Evolutionary conservation across 2,329 filamentous ascomycete genomes (phyloP).

Genomic region (Epicoccum sorghinum): DNA sequence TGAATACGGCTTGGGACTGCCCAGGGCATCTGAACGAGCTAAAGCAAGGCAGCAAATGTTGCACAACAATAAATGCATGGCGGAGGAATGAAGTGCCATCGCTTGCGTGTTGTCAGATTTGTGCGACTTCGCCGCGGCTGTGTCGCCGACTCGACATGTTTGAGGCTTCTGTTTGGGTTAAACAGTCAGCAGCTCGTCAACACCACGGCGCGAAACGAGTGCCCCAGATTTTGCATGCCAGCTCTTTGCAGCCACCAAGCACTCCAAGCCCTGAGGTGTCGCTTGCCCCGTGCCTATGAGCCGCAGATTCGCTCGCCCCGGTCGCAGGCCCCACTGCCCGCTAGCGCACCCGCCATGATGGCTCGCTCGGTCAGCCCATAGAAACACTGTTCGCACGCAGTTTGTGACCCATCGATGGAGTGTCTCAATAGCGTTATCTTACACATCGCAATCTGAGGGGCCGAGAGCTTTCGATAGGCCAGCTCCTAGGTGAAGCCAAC

Average conservation of each 20-base stretch:
- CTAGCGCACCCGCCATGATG: conserved; percentile 5
- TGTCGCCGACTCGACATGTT: neutral
- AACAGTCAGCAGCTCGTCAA: neutral
- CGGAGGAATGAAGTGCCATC: conserved; percentile 12
- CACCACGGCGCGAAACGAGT: neutral
- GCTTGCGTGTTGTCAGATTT: conserved; percentile 6
- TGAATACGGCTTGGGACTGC: neutral
- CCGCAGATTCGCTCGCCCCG: conserved; percentile 3
- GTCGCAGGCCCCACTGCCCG: conserved; percentile 7
- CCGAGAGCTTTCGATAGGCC: conserved; percentile 7
- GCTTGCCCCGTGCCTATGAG: neutral
- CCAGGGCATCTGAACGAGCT: neutral
- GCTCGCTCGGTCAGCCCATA: conserved; percentile 7
- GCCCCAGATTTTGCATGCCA: neutral
- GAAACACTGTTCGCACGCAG: neutral
- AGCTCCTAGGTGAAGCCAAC: neutral
- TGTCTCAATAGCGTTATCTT: neutral
- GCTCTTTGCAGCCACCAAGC: neutral
- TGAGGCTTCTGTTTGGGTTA: neutral
- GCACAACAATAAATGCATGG: conserved; percentile 4
- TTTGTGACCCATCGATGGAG: neutral
- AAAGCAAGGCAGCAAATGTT: conserved; percentile 11
- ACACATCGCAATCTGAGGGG: conserved; percentile 9
- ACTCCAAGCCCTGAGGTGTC: neutral
- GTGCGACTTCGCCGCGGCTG: conserved; percentile 2